Evolutionary conservation across 2,329 filamentous ascomycete genomes (phyloP).

Genomic region (Myriosclerotinia duriaeana): DNA sequence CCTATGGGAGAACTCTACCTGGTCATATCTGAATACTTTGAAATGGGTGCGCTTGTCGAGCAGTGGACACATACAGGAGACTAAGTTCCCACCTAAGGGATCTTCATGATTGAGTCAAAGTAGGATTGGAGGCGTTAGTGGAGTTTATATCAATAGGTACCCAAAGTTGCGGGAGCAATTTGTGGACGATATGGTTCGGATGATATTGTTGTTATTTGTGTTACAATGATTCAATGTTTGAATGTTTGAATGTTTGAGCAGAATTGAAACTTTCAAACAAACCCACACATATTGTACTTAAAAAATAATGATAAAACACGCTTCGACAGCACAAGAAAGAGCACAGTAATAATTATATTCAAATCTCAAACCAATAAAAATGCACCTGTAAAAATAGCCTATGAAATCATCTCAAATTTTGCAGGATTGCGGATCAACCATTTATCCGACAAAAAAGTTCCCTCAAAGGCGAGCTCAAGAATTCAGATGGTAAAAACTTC

Average conservation of each 20-base stretch:
- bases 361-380: neutral
- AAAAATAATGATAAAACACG: neutral
- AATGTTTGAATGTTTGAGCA: neutral
- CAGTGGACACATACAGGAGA: conserved; percentile 63
- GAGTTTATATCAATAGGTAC: conserved; percentile 26
- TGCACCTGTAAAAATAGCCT: neutral
- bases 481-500: conserved; percentile 10
- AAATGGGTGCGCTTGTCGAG: conserved; percentile 74
- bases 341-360: too few relatives aligned
- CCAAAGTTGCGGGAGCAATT: conserved; percentile 24
- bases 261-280: conserved; percentile 8
- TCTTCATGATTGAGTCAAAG: conserved; percentile 33
- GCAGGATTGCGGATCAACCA: conserved; percentile 22
- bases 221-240: too few relatives aligned
- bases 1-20: conserved; percentile 82
- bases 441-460: conserved; percentile 26
- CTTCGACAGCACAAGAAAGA: neutral
- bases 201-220: neutral
- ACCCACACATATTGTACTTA: neutral
- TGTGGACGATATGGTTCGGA: conserved; percentile 8
- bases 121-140: conserved; percentile 23
- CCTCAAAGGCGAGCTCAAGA: conserved; percentile 17
- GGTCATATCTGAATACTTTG: conserved; percentile 74
- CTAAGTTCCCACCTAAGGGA: conserved; percentile 74
- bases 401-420: conserved; percentile 14